Percentiles rank a stretch among this genome's conserved stretches.
phyloP scores from a whole-genome alignment of 495 filamentous ascomycete genomes.

The Annulohypoxylon bovei region DNA sequence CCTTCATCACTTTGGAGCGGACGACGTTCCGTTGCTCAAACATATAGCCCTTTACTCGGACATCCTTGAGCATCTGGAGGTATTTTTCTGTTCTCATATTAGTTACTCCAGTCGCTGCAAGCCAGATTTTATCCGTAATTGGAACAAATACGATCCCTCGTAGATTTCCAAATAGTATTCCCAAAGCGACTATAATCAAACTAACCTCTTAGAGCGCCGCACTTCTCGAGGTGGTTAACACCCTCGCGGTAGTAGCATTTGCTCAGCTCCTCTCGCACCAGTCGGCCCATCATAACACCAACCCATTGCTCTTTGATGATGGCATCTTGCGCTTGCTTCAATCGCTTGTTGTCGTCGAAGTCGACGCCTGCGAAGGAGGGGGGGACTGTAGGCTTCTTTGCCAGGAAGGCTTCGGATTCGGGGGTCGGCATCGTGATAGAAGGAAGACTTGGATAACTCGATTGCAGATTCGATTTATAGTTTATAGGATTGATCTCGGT shows the following conservation, averaged over 20 bases:
- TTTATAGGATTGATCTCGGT: background rate
- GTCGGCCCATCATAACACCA: conserved; percentile 92
- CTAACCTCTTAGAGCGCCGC: conserved; percentile 88
- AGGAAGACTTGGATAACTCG: background rate
- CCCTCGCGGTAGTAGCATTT: conserved; percentile 96
- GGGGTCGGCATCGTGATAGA: conserved; percentile 75
- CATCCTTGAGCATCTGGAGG: conserved; percentile 84
- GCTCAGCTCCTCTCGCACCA: conserved; percentile 91
- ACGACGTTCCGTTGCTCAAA: conserved; percentile 93
- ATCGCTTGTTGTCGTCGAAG: conserved; percentile 86
- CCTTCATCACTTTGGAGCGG: conserved; percentile 60
- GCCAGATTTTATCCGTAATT: background rate
- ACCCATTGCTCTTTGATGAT: conserved; percentile 98
- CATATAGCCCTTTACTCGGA: conserved; percentile 86
- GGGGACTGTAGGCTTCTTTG: conserved; percentile 92
- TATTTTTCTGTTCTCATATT: conserved; percentile 76
- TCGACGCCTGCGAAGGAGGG: conserved; percentile 97
- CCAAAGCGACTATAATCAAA: conserved; percentile 19
- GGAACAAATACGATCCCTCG: background rate
- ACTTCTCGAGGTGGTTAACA: conserved; percentile 98
- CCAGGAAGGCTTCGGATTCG: conserved; percentile 90
- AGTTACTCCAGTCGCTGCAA: conserved; percentile 30
- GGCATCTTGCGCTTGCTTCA: conserved; percentile 94
- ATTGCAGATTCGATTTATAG: background rate
- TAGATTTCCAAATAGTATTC: background rate